Evolutionary conservation across 1,139 yeast species (phyloP).

Genomic region (Scheffersomyces stambukii): DNA sequence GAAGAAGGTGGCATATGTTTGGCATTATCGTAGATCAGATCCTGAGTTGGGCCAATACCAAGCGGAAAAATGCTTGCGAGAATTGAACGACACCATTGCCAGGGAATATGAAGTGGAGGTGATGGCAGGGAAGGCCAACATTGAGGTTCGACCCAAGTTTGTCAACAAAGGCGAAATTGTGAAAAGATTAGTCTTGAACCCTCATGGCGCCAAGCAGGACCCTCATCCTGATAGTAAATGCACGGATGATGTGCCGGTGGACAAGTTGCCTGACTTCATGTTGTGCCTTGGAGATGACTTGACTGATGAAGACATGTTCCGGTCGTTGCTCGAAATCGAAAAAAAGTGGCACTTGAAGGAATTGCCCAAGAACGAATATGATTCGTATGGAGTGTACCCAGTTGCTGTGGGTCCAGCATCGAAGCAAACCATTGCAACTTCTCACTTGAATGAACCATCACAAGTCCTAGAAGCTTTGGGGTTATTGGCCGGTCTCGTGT

Average conservation of each 20-base stretch:
- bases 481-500: slow-evolving; percentile 68
- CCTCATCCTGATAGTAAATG: slow-evolving; percentile 19
- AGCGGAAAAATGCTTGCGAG: slow-evolving; percentile 68
- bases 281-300: slow-evolving; percentile 92
- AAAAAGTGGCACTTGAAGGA: slow-evolving; percentile 36
- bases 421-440: slow-evolving; percentile 80
- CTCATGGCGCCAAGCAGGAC: slow-evolving; percentile 49
- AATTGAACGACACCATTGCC: slow-evolving; percentile 58
- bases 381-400: slow-evolving; percentile 69
- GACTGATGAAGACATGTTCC: slow-evolving; percentile 97
- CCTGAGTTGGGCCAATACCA: slow-evolving; percentile 89
- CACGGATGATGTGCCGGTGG: slow-evolving; percentile 25
- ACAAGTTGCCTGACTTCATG: slow-evolving; percentile 72
- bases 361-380: slow-evolving; percentile 41
- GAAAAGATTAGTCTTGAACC: slow-evolving; percentile 62
- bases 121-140: slow-evolving; percentile 90
- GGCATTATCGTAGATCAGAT: slow-evolving; percentile 96
- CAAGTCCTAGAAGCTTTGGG: slow-evolving; percentile 87
- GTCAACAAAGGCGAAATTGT: slow-evolving; percentile 98
- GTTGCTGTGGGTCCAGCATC: slow-evolving; percentile 96
- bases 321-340: slow-evolving; percentile 62
- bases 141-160: slow-evolving; percentile 91
- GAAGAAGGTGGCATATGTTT: slow-evolving; percentile 90
- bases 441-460: slow-evolving; percentile 82
- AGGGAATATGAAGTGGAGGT: slow-evolving; percentile 81